Evolutionary conservation across 2,329 filamentous ascomycete genomes (phyloP), one percentile per base, ranked within the genome.

Genomic region (Penicillium hordei): DNA sequence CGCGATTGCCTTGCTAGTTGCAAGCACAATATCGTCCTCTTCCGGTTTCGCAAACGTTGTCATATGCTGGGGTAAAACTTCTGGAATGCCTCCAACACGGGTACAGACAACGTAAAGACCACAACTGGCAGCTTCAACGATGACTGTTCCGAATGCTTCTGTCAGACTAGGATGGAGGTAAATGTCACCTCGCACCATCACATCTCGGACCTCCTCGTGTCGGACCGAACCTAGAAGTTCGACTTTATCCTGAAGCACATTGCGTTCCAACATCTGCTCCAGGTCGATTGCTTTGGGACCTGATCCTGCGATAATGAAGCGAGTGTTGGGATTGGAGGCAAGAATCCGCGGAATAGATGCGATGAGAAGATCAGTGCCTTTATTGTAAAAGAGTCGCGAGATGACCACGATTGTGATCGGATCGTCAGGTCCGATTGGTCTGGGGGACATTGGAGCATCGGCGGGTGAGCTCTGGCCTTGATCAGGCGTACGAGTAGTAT

Each of bases 361-460:
- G 25, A 96, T 96, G n/a, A 99, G 84, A 0, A 99, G 85, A 73
- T 99, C 95, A 1, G 91, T 97, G 59, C 94, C 94, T 74, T 99
- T 99, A 77, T 99, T 99, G 77, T 97, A 97, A 76, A 97, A 99
- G 1, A 99, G 86, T 21, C 94, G 91, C 9, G 93, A 97, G 61
- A 99, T 96, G 21, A 99, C 93, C 1, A 99, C 91, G 58, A 99
- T 97, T 8, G 92, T 97, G 68, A 99, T 93, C 12, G 87, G 89
- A 67, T 97, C 93, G 63, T 91, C 83, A 0, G 92, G 90, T 0
- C 90, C 89, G 3, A 96, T 83, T 7, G 86, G 86, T 53, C 87
- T 87, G 4, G 86, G 85, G 0, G 86, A 82, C 10, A 83, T 78
- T 6, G 81, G 81, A 12, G 68, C 62, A 44, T 78, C 71, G 5